phyloP scores from a whole-genome alignment of 2,329 filamentous ascomycete genomes.

The Penicillium brevicompactum region DNA sequence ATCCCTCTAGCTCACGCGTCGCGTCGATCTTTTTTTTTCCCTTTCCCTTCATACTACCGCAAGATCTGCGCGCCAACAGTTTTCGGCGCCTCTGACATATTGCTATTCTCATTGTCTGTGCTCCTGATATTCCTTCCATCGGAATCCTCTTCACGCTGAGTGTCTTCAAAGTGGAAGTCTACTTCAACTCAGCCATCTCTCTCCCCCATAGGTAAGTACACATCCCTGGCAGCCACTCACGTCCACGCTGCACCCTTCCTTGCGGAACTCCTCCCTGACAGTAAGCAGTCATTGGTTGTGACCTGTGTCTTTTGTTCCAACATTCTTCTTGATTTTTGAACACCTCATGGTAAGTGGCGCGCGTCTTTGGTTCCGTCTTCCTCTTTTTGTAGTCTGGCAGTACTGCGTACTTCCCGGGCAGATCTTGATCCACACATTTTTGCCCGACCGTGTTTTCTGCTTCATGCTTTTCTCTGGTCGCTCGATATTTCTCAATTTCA shows the following conservation, averaged over 20 bases:
- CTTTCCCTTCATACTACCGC: slow-evolving; percentile 14
- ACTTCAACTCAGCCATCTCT: slow-evolving; percentile 19
- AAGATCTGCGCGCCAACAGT: slow-evolving; percentile 15
- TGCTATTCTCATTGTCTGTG: slow-evolving; percentile 4
- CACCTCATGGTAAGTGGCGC: slow-evolving; percentile 21
- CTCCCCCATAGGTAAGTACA: slow-evolving; percentile 19
- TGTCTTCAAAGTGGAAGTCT: slow-evolving; percentile 7
- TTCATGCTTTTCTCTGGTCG: background rate
- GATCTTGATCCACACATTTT: slow-evolving; percentile 30
- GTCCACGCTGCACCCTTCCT: slow-evolving; percentile 18
- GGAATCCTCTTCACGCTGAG: slow-evolving; percentile 11
- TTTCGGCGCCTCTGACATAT: slow-evolving; percentile 1
- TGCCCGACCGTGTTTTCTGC: slow-evolving; percentile 28
- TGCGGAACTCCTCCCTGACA: slow-evolving; percentile 7
- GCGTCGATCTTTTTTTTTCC: slow-evolving; percentile 15
- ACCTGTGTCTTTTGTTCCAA: background rate
- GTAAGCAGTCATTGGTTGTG: slow-evolving; percentile 8
- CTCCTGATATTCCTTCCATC: slow-evolving; percentile 1
- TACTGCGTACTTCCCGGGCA: slow-evolving; percentile 28
- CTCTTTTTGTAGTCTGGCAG: slow-evolving; percentile 12
- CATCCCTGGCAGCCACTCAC: slow-evolving; percentile 37
- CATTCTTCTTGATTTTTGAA: slow-evolving; percentile 1
- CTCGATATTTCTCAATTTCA: background rate
- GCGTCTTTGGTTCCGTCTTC: slow-evolving; percentile 7
- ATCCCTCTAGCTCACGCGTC: slow-evolving; percentile 13